These are phyloP conservation scores for Zygoascus tannicola DNA, from an alignment of 805 yeast genomes.

Conservation along the genomic window DNA sequence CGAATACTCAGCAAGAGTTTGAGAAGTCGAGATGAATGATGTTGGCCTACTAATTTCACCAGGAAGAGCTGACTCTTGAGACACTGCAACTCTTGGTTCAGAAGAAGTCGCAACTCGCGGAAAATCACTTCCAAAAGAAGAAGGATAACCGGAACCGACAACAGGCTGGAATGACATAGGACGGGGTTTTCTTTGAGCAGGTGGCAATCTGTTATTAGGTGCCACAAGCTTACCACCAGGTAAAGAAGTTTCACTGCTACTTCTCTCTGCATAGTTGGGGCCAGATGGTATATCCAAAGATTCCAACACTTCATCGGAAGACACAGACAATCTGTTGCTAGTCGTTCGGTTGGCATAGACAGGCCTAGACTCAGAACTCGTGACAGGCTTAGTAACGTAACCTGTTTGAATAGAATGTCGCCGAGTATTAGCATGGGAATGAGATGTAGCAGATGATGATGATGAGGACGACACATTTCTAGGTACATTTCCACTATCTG, in stretches of 20 bases:
- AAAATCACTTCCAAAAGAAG: slow-evolving; percentile 7
- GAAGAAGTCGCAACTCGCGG: slow-evolving; percentile 2
- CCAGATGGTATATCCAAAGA: slow-evolving; percentile 17
- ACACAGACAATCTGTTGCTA: not conserved
- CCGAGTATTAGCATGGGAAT: slow-evolving; percentile 11
- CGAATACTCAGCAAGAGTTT: slow-evolving; percentile 7
- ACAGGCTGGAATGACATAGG: slow-evolving; percentile 31
- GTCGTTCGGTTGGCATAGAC: not conserved
- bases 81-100: slow-evolving; percentile 27
- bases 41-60: slow-evolving; percentile 28
- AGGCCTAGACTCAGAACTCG: not conserved
- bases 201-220: slow-evolving; percentile 11
- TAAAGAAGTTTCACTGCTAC: not conserved
- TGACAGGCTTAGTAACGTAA: slow-evolving; percentile 13
- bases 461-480: not conserved
- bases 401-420: slow-evolving; percentile 21
- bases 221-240: not conserved
- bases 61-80: slow-evolving; percentile 25
- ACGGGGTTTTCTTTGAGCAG: slow-evolving; percentile 26
- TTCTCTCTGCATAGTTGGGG: slow-evolving; percentile 1
- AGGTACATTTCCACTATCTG: not conserved
- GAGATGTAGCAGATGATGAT: not conserved
- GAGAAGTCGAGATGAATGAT: slow-evolving; percentile 13
- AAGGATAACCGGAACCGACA: not conserved
- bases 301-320: slow-evolving; percentile 14